These are phyloP conservation scores for Colletotrichum simmondsii DNA, from an alignment of 2,329 filamentous ascomycete genomes.

Conservation along the genomic window DNA sequence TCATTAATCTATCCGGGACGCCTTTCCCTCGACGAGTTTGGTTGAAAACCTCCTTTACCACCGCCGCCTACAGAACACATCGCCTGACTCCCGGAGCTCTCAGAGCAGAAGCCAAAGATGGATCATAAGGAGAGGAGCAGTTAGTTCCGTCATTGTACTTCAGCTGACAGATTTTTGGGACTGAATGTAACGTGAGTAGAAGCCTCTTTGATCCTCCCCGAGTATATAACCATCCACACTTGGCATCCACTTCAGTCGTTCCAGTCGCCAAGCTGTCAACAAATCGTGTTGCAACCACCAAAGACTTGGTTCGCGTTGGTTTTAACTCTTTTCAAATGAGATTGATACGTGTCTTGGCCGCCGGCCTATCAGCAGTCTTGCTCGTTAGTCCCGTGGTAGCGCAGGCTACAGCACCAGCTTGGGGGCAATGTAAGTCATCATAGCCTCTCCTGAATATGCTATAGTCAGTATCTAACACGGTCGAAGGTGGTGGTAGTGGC, in stretches of 20 bases:
- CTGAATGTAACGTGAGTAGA: neutral
- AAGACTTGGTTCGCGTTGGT: neutral
- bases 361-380: neutral
- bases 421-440: slow-evolving; percentile 27
- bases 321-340: neutral
- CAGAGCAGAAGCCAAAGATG: neutral
- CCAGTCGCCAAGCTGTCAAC: neutral
- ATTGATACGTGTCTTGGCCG: neutral
- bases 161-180: neutral
- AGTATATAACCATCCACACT: slow-evolving; percentile 24
- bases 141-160: neutral
- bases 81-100: neutral
- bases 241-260: slow-evolving; percentile 5
- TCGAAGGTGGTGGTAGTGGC: slow-evolving; percentile 24
- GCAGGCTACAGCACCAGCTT: slow-evolving; percentile 22
- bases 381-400: neutral
- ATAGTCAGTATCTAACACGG: neutral
- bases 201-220: neutral
- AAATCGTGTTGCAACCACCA: neutral
- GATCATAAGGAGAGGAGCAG: neutral
- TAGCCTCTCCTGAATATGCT: neutral
- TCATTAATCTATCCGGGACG: slow-evolving; percentile 9
- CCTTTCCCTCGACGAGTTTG: neutral
- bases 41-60: neutral
- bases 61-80: neutral